These are phyloP conservation scores for Phylloporus sp. DNA, from an alignment of 768 basidiomycete species.

Conservation along the genomic window DNA sequence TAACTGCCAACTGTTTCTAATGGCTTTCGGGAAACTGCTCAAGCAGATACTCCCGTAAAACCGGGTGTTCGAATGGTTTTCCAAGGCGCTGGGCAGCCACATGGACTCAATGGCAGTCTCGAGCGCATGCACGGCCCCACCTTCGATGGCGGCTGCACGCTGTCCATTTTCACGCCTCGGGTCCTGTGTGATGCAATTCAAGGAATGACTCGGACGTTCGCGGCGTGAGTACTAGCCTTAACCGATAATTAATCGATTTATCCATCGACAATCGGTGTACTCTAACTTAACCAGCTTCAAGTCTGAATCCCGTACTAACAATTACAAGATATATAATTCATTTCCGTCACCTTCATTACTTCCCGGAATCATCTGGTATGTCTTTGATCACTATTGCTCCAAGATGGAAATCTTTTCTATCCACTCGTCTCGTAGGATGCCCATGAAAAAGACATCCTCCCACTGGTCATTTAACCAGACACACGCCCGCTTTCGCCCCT, in stretches of 20 bases:
- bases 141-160: background rate
- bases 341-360: no score
- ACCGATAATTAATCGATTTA: no score
- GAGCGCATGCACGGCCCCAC: background rate
- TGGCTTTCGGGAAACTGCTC: no score
- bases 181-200: background rate
- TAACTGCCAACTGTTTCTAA: no score
- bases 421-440: slow-evolving; percentile 41
- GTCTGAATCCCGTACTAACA: background rate
- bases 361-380: background rate
- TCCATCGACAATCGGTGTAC: no score
- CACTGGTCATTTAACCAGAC: slow-evolving; percentile 36
- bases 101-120: background rate
- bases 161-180: background rate
- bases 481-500: slow-evolving; percentile 35
- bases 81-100: background rate
- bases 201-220: no score
- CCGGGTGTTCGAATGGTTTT: background rate
- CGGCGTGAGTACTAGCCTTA: no score
- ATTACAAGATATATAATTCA: no score
- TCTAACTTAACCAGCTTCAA: no score
- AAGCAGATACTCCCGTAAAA: no score
- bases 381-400: slow-evolving; percentile 17
- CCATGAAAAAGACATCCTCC: slow-evolving; percentile 39
- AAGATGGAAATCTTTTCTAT: slow-evolving; percentile 18